These are phyloP conservation scores for Nakazawaea pomicola DNA, from an alignment of 805 yeast species.

Conservation along the genomic window DNA sequence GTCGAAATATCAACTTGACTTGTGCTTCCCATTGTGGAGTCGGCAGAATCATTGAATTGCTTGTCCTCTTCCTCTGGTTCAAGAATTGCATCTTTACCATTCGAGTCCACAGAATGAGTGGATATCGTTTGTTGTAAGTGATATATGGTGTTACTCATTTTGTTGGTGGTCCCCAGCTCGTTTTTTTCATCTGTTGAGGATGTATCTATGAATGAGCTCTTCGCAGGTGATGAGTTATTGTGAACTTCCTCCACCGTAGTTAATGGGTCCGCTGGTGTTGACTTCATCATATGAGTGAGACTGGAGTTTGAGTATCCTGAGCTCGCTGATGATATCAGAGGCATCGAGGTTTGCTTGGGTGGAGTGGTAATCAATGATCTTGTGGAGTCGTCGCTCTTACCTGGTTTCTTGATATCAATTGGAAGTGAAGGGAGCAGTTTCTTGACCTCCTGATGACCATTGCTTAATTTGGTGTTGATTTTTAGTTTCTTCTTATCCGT, in stretches of 20 bases:
- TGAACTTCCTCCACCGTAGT: conserved; percentile 46
- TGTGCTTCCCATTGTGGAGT: too few species aligned
- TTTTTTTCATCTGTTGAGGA: background rate
- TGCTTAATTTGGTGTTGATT: background rate
- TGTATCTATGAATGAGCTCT: background rate
- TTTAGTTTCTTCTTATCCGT: background rate
- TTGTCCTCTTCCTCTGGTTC: too few species aligned
- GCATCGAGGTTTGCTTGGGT: conserved; percentile 13
- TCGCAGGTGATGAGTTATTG: background rate
- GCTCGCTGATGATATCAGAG: conserved; percentile 17
- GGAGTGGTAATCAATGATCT: conserved; percentile 5
- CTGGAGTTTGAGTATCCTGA: conserved; percentile 18
- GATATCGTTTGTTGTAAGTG: conserved; percentile 8
- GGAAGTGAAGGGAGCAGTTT: conserved; percentile 6
- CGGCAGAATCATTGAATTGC: too few species aligned
- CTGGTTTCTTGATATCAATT: conserved; percentile 1
- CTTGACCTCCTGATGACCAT: background rate
- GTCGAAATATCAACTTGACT: background rate
- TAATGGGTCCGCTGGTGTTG: conserved; percentile 46
- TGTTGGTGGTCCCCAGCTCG: background rate
- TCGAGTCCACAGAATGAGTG: background rate
- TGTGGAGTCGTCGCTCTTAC: background rate
- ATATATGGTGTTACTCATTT: conserved; percentile 5
- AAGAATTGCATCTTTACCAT: too few species aligned
- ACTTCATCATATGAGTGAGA: conserved; percentile 22